phyloP scores from a whole-genome alignment of 169 alveolate genomes.

The Prorocentrum cordatum region DNA sequence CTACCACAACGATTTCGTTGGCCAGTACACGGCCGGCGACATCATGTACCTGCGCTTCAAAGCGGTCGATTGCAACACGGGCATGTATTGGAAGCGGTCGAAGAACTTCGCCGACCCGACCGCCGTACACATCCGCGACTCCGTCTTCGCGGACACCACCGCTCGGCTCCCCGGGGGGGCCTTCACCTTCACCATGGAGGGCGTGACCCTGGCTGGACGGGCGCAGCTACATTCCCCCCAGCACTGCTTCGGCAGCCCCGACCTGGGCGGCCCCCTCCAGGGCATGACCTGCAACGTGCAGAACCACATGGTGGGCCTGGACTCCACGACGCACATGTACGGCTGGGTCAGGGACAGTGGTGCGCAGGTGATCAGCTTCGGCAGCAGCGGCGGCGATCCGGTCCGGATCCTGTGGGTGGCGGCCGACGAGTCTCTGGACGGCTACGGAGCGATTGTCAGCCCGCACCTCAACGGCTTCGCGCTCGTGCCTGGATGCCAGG shows the following conservation, averaged over 20 bases:
- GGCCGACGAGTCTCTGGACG: constrained; percentile 2
- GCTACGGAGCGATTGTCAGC: constrained; percentile 11
- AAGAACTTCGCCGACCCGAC: constrained; percentile 18
- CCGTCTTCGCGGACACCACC: constrained; percentile 20
- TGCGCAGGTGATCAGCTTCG: too few species aligned
- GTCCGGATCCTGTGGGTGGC: neutral
- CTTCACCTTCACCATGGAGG: neutral
- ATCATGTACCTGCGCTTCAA: constrained; percentile 19
- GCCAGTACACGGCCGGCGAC: constrained; percentile 42
- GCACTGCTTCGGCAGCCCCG: neutral
- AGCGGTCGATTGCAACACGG: constrained; percentile 12
- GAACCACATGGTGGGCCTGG: neutral
- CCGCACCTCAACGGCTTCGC: constrained; percentile 22
- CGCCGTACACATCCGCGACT: constrained; percentile 17
- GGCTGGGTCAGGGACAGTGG: too few species aligned
- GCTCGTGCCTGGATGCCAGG: too few species aligned
- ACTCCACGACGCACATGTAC: neutral
- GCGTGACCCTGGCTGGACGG: neutral
- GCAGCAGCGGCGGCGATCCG: too few species aligned
- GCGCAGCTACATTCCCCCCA: neutral
- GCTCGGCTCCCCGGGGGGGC: neutral
- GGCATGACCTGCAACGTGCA: neutral
- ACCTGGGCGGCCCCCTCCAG: neutral
- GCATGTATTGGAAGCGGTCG: constrained; percentile 43
- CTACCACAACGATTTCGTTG: constrained; percentile 25